phyloP scores from a whole-genome alignment of 768 basidiomycete genomes.

The Lactarius sp. region DNA sequence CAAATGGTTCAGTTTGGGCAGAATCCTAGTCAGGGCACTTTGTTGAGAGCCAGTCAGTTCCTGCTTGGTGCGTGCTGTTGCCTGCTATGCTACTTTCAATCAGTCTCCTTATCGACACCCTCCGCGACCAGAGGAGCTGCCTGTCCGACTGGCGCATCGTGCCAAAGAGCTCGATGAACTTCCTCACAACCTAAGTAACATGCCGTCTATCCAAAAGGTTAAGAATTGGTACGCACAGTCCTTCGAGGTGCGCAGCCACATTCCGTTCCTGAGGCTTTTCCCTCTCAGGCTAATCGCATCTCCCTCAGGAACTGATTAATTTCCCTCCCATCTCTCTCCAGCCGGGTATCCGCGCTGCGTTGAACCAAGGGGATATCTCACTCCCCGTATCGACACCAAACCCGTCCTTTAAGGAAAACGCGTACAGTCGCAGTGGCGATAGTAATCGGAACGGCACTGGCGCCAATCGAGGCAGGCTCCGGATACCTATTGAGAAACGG shows the following conservation, averaged over 20 bases:
- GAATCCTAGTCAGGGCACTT: slow-evolving; percentile 90
- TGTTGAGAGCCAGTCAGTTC: slow-evolving; percentile 90
- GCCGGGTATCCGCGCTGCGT: slow-evolving; percentile 59
- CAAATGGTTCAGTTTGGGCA: slow-evolving; percentile 99
- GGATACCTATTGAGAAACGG: slow-evolving; percentile 84
- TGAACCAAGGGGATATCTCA: slow-evolving; percentile 42
- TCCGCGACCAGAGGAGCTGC: slow-evolving; percentile 72
- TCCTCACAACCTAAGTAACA: slow-evolving; percentile 84
- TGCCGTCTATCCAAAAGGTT: slow-evolving; percentile 91
- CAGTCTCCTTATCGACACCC: neutral
- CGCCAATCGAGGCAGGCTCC: slow-evolving; percentile 44
- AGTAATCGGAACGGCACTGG: slow-evolving; percentile 38
- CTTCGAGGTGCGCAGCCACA: slow-evolving; percentile 67
- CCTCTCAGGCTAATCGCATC: slow-evolving; percentile 7
- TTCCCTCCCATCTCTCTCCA: slow-evolving; percentile 79
- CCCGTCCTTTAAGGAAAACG: slow-evolving; percentile 48
- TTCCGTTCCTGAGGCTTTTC: neutral
- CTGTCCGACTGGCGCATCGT: slow-evolving; percentile 90
- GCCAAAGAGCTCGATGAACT: slow-evolving; percentile 94
- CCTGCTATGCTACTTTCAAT: slow-evolving; percentile 12
- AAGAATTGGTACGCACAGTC: slow-evolving; percentile 99
- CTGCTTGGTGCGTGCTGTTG: slow-evolving; percentile 62
- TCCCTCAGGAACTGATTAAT: slow-evolving; percentile 76
- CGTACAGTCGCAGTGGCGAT: slow-evolving; percentile 32
- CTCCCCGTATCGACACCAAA: slow-evolving; percentile 79